phyloP scores from a whole-genome alignment of 345 rosid species.

The Boechera stricta region DNA sequence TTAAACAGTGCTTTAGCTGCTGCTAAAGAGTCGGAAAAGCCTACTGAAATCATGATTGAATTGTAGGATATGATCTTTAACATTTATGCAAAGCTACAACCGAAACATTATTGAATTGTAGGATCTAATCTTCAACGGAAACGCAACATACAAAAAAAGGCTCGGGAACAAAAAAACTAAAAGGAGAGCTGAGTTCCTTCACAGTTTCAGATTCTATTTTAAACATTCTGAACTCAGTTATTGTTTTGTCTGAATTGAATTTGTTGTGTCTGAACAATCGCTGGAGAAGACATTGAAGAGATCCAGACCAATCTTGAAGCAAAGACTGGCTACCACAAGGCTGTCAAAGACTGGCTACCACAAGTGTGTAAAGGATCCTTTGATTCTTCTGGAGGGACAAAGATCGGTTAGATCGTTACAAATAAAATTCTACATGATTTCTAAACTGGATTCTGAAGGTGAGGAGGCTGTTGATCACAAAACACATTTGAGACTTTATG shows the following conservation, averaged over 20 bases:
- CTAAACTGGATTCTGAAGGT: too few species aligned
- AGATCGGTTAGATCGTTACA: background rate
- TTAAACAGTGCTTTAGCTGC: slow-evolving; percentile 39
- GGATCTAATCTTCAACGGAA: too few species aligned
- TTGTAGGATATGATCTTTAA: background rate
- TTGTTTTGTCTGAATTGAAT: background rate
- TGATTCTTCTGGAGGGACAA: background rate
- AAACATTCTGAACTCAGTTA: too few species aligned
- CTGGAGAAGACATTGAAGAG: background rate
- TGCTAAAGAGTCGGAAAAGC: slow-evolving; percentile 3
- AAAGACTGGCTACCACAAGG: background rate
- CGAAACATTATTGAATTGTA: too few species aligned
- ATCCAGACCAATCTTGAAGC: background rate
- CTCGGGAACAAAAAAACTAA: background rate
- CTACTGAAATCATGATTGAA: background rate
- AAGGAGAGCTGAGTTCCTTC: background rate
- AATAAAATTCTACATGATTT: too few species aligned
- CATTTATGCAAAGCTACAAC: background rate
- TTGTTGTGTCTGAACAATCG: background rate
- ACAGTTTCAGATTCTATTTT: too few species aligned
- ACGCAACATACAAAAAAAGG: too few species aligned
- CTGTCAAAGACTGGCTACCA: background rate
- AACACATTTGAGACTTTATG: too few species aligned
- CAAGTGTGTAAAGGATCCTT: background rate
- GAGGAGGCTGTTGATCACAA: too few species aligned